Base-by-base conservation (phyloP, 2,329 filamentous ascomycete species). In the Venturia aucupariae region DNA sequence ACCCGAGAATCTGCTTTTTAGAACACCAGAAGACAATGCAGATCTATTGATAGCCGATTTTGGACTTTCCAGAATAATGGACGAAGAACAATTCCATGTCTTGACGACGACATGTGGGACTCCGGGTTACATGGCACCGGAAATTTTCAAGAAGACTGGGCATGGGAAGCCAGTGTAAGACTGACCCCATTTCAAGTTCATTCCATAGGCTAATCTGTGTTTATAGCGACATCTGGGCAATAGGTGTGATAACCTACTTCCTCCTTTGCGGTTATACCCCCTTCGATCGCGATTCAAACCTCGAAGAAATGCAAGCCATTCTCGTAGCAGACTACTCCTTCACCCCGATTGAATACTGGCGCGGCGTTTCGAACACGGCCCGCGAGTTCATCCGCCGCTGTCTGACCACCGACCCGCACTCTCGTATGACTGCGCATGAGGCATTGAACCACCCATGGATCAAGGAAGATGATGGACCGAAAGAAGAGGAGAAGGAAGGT, bases 251-350 rank as follows among this genome's bases (percentile, higher is more conserved):
- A 73, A 97, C 94, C 39, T 99, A 97, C 80, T 99, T 99, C 80
- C 81, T 99, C 38, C 87, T 99, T 61, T 97, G 94, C 77, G 94
- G 94, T 66, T 97, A 97, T 79, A 99, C 94, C 0, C 94, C 94
- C 15, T 99, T 99, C 75, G 94, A 99, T 77, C 89, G 94, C 64
- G 94, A 97, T 76, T 93, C 87, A 70, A 96, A 99, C 77, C 87
- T 97, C 72, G 94, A 99, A 79, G 94, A 99, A 79, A 97, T 99
- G 93, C 93, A 97, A 79, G 94, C 94, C 70, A 99, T 99, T 73
- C 85, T 97, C 65, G 90, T 92, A 67, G 94, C 94, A 66, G 93
- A 97, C 79, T 99, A 97, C 81, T 90, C 86, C 72, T 99, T 97
- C 77, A 93, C 90, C 4, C 94, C 94, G 1, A 79, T 90, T 67